Base-by-base conservation (phyloP, 768 basidiomycete genomes). In the Leccinum longicurvipes region DNA sequence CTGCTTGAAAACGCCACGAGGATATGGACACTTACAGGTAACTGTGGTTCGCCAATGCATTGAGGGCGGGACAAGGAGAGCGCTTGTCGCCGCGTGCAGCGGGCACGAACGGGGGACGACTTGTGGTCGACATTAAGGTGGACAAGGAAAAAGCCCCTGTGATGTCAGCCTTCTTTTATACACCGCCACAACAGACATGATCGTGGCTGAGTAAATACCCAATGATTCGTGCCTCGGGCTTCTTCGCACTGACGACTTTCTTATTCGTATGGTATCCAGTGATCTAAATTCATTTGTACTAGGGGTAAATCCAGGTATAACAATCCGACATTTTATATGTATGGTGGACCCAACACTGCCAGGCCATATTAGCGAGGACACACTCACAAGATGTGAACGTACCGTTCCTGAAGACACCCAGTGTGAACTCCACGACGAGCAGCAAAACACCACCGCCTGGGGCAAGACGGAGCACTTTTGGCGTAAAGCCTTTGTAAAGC, bases 391-490 rank as follows among this genome's bases (percentile, higher is more conserved):
- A 32, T 32, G 54, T 51, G 24, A 21, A 58, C 60, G 6, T 59
- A 90, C 89, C 81, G 65, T 84, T 77, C 60, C 92, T 82, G 72
- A 95, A 92, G 54, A 89, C 64, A 19, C 80, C 84, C 36, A 93
- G 72, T 2, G 90, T 92, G 58, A 90, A 85, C 71, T 94, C 92
- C 17, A 95, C 93, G n/a, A 95, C 95, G 31, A 99, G 81, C 27
- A 99, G 76, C 28, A 99, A 73, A 12, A 99, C 87, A 70, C 96
- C 96, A 50, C 96, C 96, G 44, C 96, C 96, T 0, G 96, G 96
- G 12, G 95, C 96, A 24, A 99, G 81, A 61, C 96, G 83, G 42
- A 98, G 80, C 4, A 97, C 94, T 72, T 99, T 99, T 27, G 96
- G 96, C 15, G 90, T 78, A 72, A 98, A 99, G 31, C 96, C 94